Evolutionary conservation across 2,329 filamentous ascomycete species (phyloP), one percentile per base, ranked within the genome.

Genomic region (Monosporascus sp.): DNA sequence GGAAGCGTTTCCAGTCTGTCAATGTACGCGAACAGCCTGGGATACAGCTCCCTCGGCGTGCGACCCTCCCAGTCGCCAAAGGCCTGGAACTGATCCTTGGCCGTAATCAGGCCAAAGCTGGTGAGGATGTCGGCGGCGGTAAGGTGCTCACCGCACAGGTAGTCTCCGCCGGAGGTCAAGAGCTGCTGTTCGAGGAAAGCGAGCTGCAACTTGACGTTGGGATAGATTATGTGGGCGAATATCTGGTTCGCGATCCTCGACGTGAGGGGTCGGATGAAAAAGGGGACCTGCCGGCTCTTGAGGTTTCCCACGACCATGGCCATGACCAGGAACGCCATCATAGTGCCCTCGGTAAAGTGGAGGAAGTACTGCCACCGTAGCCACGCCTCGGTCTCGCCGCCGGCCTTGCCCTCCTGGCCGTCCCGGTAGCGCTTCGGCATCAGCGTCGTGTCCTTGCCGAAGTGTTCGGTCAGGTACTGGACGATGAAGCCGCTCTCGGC

Each of bases 341-440:
- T 72, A 56, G 82, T 89, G 11, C 92, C 93, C 72, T 97, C 93
- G 5, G 83, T 79, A 70, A 92, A 97, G 68, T 96, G 88, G 77
- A 96, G 82, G 60, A 83, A 83, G 67, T 90, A 89, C 65, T 79
- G 75, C 67, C 78, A 83, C 49, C 82, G 75, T 68, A 83, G 67
- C 75, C 77, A 85, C 54, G 74, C 76, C 64, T 85, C 79, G 31
- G 81, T 84, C 73, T 86, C 82, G 24, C 82, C 82, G 17, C 79
- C 79, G 11, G 82, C 57, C 61, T 78, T 74, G 50, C 76, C 75
- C 65, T 85, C 80, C 64, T 77, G 74, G n/a, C 81, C 82, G 1
- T 78, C 76, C 63, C 74, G 78, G 75, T 79, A 86, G 55, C 74
- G 71, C 61, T 70, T 67, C 5, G 82, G 83, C 52, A 81, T 68